phyloP scores from a whole-genome alignment of 352 stramenopile genomes.

The Phytopythium boreale region DNA sequence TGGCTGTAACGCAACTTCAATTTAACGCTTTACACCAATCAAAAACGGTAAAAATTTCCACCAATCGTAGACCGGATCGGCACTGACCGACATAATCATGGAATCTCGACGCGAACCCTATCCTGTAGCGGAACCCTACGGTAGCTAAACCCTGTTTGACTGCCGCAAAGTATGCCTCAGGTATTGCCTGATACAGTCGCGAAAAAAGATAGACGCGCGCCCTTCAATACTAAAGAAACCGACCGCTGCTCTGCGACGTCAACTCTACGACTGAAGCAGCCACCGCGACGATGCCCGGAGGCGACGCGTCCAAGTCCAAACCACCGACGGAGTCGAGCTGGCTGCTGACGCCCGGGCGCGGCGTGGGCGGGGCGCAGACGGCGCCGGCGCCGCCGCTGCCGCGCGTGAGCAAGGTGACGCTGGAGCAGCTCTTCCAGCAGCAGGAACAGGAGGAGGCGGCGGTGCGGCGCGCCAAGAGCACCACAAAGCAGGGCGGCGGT shows the following conservation, averaged over 20 bases:
- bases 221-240: constrained; percentile 2
- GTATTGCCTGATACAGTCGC: too few species aligned
- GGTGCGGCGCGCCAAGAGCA: constrained; percentile 4
- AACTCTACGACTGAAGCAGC: too few species aligned
- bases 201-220: too few species aligned
- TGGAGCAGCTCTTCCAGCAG: constrained; percentile 10
- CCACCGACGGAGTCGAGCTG: constrained; percentile 1
- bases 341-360: background rate
- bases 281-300: background rate
- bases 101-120: background rate
- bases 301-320: background rate
- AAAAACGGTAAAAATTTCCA: background rate
- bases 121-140: background rate
- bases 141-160: background rate
- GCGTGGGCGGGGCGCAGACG: constrained; percentile 1
- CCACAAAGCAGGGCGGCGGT: background rate
- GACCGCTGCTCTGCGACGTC: too few species aligned
- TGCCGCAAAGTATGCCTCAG: background rate
- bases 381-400: constrained; percentile 12
- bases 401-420: constrained; percentile 6
- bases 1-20: background rate
- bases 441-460: constrained; percentile 8
- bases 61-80: background rate
- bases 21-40: background rate
- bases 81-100: background rate